phyloP scores from a whole-genome alignment of 1,284 basidiomycete genomes.

The Trichosporon ovoides region DNA sequence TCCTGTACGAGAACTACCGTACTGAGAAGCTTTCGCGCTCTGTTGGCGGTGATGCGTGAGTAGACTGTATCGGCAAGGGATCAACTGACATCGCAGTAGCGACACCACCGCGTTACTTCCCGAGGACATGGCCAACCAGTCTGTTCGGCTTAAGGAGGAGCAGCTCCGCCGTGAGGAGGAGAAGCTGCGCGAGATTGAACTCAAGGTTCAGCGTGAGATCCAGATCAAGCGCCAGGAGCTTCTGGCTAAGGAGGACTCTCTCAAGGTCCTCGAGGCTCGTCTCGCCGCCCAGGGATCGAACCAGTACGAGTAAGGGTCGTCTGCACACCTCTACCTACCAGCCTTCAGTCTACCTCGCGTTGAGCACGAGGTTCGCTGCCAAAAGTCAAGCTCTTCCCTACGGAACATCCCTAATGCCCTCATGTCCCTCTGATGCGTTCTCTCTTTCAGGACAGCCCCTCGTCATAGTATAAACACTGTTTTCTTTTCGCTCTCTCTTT shows the following conservation, averaged over 20 bases:
- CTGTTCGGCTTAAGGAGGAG: conserved; percentile 95
- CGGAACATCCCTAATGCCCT: conserved; percentile 46
- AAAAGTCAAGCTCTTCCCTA: conserved; percentile 31
- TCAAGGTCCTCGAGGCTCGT: conserved; percentile 49
- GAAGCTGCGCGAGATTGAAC: conserved; percentile 96
- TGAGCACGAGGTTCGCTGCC: conserved; percentile 63
- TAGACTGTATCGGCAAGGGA: conserved; percentile 14
- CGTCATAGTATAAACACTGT: conserved; percentile 14
- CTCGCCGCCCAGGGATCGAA: conserved; percentile 25
- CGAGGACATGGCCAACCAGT: conserved; percentile 94
- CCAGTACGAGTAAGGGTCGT: conserved; percentile 12
- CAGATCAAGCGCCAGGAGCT: conserved; percentile 97
- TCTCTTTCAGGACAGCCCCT: conserved; percentile 6
- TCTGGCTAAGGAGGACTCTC: conserved; percentile 76
- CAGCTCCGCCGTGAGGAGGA: conserved; percentile 96
- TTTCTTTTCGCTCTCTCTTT: background rate
- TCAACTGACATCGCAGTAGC: conserved; percentile 38
- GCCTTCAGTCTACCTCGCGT: conserved; percentile 50
- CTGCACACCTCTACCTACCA: conserved; percentile 53
- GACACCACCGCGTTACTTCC: conserved; percentile 79
- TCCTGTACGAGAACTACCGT: conserved; percentile 65
- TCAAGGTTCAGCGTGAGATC: conserved; percentile 97
- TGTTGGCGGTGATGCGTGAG: conserved; percentile 76
- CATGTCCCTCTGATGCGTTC: conserved; percentile 8
- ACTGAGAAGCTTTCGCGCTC: conserved; percentile 88